A percentile compares a stretch with the other conserved stretches of the same genome.
Evolutionary conservation across 164 flowering plant species (phyloP).

Genomic region (Berberis thunbergii): DNA sequence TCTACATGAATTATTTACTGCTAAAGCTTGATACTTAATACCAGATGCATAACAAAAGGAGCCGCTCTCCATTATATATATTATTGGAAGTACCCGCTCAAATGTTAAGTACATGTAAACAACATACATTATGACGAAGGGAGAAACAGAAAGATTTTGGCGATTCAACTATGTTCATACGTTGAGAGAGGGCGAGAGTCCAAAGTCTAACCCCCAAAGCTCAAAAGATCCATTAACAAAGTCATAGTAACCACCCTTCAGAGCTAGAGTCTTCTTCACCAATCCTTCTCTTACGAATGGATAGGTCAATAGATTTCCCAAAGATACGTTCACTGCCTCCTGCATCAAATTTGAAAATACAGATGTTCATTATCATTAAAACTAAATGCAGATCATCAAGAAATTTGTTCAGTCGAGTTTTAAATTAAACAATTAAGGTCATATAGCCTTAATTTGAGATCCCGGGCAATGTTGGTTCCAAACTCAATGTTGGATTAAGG

Average conservation of each 20-base stretch:
- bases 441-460: no score
- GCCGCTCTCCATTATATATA: no score
- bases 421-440: no score
- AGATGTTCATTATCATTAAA: background rate
- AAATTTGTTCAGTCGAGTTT: no score
- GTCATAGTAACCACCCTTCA: constrained; percentile 88
- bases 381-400: background rate
- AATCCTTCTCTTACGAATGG: constrained; percentile 89
- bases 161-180: constrained; percentile 27
- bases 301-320: constrained; percentile 67
- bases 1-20: no score
- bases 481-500: no score
- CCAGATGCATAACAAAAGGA: no score
- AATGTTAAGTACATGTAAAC: background rate
- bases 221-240: constrained; percentile 72
- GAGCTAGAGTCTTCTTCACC: constrained; percentile 57
- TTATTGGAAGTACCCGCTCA: background rate
- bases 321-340: constrained; percentile 91
- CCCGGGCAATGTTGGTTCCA: no score
- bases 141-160: background rate
- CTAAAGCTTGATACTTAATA: no score
- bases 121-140: background rate
- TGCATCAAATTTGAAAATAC: constrained; percentile 23
- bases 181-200: constrained; percentile 40
- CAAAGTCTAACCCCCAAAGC: constrained; percentile 66